Evolutionary conservation across 805 yeast species (phyloP).

Genomic region (Jamesozyma hellenica): DNA sequence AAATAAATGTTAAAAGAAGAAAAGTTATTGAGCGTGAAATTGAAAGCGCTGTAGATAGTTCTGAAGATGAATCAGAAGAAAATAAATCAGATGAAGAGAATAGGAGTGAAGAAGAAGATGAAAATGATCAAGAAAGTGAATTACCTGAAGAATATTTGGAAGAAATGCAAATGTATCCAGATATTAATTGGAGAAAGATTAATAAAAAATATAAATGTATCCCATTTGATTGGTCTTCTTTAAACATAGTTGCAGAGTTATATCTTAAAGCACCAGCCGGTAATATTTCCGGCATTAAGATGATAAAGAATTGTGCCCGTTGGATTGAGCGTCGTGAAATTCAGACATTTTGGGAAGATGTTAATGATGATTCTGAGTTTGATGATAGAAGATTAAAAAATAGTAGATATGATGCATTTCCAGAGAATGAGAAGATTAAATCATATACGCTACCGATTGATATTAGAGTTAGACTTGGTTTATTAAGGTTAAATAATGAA

Average conservation of each 20-base stretch:
- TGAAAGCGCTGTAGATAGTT: constrained; percentile 26
- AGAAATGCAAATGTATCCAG: constrained; percentile 22
- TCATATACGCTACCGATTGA: constrained; percentile 64
- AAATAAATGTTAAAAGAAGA: constrained; percentile 43
- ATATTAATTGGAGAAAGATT: constrained; percentile 23
- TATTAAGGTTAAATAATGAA: constrained; percentile 56
- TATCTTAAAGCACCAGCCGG: constrained; percentile 48
- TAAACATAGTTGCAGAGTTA: constrained; percentile 75
- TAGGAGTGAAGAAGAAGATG: constrained; percentile 10
- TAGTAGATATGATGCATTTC: constrained; percentile 34
- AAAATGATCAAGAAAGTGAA: constrained; percentile 12
- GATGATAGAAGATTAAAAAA: constrained; percentile 56
- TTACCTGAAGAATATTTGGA: constrained; percentile 11
- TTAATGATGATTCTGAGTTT: constrained; percentile 67
- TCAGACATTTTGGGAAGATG: constrained; percentile 38
- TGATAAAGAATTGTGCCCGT: constrained; percentile 62
- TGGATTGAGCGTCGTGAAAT: constrained; percentile 67
- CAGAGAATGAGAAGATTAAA: constrained; percentile 31
- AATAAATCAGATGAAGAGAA: constrained; percentile 10
- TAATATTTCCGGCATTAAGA: constrained; percentile 51
- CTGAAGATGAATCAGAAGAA: constrained; percentile 22
- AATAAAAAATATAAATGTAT: constrained; percentile 32
- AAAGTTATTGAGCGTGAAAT: constrained; percentile 23
- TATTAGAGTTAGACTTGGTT: constrained; percentile 72
- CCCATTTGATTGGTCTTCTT: constrained; percentile 75